Percentiles rank a stretch among this genome's conserved stretches.
These are phyloP conservation scores for Euphorbia celastroides DNA, from an alignment of 441 rosid species.

Conservation along the genomic window DNA sequence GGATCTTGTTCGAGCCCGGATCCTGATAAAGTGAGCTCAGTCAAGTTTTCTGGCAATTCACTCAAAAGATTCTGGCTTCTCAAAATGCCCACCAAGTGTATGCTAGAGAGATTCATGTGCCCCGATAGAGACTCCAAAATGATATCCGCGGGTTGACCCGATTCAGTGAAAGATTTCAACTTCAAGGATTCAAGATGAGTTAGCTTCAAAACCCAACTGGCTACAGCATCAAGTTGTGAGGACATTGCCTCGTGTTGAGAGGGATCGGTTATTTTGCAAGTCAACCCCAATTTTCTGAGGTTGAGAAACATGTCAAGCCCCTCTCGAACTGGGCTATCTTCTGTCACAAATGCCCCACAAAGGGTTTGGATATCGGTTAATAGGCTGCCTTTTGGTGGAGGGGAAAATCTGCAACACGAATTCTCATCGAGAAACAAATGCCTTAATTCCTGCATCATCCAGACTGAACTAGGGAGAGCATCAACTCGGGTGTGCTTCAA, in stretches of 20 bases:
- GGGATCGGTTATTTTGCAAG: background rate
- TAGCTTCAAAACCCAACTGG: background rate
- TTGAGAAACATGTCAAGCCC: background rate
- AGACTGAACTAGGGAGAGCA: background rate
- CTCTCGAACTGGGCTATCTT: background rate
- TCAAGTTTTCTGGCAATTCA: background rate
- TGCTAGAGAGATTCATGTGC: background rate
- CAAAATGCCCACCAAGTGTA: background rate
- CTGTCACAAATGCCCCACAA: background rate
- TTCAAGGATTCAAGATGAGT: background rate
- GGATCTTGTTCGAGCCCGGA: background rate
- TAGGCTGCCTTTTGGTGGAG: background rate
- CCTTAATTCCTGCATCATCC: background rate
- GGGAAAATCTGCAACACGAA: background rate
- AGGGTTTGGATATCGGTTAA: background rate
- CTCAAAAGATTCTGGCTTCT: background rate
- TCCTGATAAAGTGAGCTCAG: conserved; percentile 5
- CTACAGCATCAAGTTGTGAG: background rate
- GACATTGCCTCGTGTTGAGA: background rate
- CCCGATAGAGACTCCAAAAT: background rate
- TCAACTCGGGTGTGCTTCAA: background rate
- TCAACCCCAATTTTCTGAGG: background rate
- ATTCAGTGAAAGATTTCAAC: background rate
- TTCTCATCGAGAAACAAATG: background rate
- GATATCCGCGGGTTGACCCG: background rate